phyloP scores from a whole-genome alignment of 441 rosid genomes.

The Adansonia gregorii region DNA sequence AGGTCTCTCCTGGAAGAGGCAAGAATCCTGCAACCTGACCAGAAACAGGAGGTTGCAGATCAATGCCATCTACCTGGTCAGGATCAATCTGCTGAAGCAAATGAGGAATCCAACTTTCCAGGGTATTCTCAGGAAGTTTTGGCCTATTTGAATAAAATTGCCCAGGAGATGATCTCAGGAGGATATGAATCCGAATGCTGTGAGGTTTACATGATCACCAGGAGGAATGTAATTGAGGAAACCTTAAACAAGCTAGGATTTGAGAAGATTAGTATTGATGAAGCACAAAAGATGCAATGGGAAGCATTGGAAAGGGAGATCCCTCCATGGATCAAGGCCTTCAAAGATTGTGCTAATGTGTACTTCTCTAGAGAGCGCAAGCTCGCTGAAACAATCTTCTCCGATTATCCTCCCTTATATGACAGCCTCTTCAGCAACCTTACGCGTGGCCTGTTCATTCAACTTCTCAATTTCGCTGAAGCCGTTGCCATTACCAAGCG shows the following conservation, averaged over 20 bases:
- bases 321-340: slow-evolving; percentile 62
- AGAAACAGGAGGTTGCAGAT: neutral
- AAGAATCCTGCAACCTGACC: slow-evolving; percentile 22
- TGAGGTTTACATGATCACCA: slow-evolving; percentile 56
- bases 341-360: slow-evolving; percentile 53
- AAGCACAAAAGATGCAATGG: slow-evolving; percentile 80
- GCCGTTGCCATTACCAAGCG: slow-evolving; percentile 73
- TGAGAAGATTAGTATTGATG: slow-evolving; percentile 75
- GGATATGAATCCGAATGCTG: slow-evolving; percentile 75
- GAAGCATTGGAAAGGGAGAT: slow-evolving; percentile 79
- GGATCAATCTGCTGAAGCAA: slow-evolving; percentile 26
- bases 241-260: slow-evolving; percentile 58
- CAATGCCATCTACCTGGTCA: neutral
- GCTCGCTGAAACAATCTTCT: slow-evolving; percentile 55
- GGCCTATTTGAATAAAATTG: slow-evolving; percentile 52
- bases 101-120: slow-evolving; percentile 31
- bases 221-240: slow-evolving; percentile 65
- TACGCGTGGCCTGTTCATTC: slow-evolving; percentile 53
- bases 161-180: slow-evolving; percentile 60
- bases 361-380: slow-evolving; percentile 64
- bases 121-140: slow-evolving; percentile 52
- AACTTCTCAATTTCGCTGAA: slow-evolving; percentile 73
- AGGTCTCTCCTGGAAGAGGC: slow-evolving; percentile 58
- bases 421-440: slow-evolving; percentile 56
- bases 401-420: slow-evolving; percentile 36